Evolutionary conservation across 495 filamentous ascomycete genomes (phyloP).

Genomic region (Corynascus novoguineensis): DNA sequence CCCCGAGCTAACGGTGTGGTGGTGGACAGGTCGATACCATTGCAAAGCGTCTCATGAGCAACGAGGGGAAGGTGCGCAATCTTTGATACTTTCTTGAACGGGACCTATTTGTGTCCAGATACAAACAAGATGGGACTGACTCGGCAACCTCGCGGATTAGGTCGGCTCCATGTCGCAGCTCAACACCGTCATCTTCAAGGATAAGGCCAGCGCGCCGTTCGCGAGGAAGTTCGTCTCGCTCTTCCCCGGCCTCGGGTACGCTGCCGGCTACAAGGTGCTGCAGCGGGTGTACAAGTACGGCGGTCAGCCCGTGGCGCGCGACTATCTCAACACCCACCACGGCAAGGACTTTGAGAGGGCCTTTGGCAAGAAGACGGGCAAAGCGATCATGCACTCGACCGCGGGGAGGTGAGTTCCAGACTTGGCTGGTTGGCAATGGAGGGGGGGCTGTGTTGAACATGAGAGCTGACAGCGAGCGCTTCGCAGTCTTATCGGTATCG

Average conservation of each 20-base stretch:
- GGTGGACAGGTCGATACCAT: slow-evolving; percentile 87
- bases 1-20: slow-evolving; percentile 23
- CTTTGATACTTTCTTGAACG: neutral
- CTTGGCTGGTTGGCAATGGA: neutral
- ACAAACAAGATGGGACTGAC: neutral
- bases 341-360: slow-evolving; percentile 74
- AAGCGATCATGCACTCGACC: slow-evolving; percentile 96
- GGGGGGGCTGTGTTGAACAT: neutral
- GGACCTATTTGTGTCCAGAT: too few species aligned
- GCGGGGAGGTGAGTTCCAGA: slow-evolving; percentile 65
- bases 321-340: slow-evolving; percentile 80
- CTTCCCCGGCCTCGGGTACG: slow-evolving; percentile 95
- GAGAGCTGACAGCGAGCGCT: neutral
- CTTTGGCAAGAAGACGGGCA: slow-evolving; percentile 94
- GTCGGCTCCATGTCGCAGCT: slow-evolving; percentile 57
- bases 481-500: slow-evolving; percentile 77
- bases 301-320: slow-evolving; percentile 90
- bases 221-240: slow-evolving; percentile 85
- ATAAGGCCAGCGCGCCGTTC: slow-evolving; percentile 65
- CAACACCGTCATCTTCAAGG: slow-evolving; percentile 90
- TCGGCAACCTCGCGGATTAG: slow-evolving; percentile 33
- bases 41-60: slow-evolving; percentile 99
- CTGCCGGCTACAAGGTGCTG: slow-evolving; percentile 95
- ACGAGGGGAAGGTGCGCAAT: slow-evolving; percentile 62
- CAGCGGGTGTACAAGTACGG: slow-evolving; percentile 99